Evolutionary conservation across 2,329 filamentous ascomycete genomes (phyloP).

Genomic region (Exophiala sp.): DNA sequence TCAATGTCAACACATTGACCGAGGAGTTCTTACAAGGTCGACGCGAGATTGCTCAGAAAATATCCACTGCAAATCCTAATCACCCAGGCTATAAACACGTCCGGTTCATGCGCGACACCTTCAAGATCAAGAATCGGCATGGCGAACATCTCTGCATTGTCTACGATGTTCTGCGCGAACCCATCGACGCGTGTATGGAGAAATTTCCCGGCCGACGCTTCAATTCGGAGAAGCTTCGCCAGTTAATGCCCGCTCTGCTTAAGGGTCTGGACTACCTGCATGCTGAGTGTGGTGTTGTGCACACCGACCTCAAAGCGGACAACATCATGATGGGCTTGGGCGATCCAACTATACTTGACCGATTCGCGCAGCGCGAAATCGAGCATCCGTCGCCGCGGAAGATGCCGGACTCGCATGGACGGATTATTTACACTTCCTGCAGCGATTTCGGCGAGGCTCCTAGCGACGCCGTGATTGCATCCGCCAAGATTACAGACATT

Average conservation of each 20-base stretch:
- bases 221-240: constrained; percentile 32
- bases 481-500: constrained; percentile 38
- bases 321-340: constrained; percentile 42
- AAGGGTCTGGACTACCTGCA: constrained; percentile 42
- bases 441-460: constrained; percentile 32
- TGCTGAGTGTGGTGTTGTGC: constrained; percentile 38
- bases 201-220: constrained; percentile 31
- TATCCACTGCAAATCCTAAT: constrained; percentile 33
- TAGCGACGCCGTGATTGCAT: constrained; percentile 25
- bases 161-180: constrained; percentile 39
- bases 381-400: constrained; percentile 35
- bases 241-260: constrained; percentile 38
- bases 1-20: constrained; percentile 32
- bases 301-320: constrained; percentile 47
- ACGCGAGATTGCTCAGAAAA: constrained; percentile 33
- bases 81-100: constrained; percentile 36
- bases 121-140: constrained; percentile 32
- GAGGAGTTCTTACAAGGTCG: constrained; percentile 26
- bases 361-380: constrained; percentile 35
- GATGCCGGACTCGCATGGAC: constrained; percentile 31
- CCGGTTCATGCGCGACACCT: constrained; percentile 35
- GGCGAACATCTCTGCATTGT: constrained; percentile 38
- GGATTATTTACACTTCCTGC: constrained; percentile 35
- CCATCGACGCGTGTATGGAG: constrained; percentile 35
- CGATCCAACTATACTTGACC: constrained; percentile 29